phyloP scores from a whole-genome alignment of 179 eudicot species.

The Drosera spatulata region DNA sequence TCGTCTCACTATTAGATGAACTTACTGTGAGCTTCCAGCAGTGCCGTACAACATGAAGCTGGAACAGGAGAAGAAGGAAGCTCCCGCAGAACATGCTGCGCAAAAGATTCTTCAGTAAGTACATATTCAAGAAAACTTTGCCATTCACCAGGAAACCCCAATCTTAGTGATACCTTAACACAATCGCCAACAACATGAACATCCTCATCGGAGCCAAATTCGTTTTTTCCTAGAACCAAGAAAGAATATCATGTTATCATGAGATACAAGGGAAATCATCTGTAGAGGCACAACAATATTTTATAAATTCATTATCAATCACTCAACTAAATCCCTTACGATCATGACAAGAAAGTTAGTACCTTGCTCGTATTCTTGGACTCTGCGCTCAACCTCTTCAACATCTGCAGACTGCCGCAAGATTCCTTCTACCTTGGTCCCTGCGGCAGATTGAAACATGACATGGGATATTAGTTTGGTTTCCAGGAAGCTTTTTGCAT shows the following conservation, averaged over 20 bases:
- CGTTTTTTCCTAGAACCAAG: slow-evolving; percentile 63
- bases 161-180: slow-evolving; percentile 60
- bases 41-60: slow-evolving; percentile 93
- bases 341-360: neutral
- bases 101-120: slow-evolving; percentile 5
- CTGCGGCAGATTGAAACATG: slow-evolving; percentile 19
- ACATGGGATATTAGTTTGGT: no score
- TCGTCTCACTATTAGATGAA: slow-evolving; percentile 6
- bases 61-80: slow-evolving; percentile 99
- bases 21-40: slow-evolving; percentile 97
- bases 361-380: slow-evolving; percentile 98
- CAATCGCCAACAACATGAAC: slow-evolving; percentile 99
- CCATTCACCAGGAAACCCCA: neutral
- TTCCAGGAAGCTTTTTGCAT: no score
- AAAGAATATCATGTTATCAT: slow-evolving; percentile 2
- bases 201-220: slow-evolving; percentile 86
- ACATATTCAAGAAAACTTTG: slow-evolving; percentile 1
- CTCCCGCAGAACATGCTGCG: slow-evolving; percentile 98
- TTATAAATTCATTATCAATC: neutral
- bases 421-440: slow-evolving; percentile 85
- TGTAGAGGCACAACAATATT: neutral
- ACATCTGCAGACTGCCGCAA: slow-evolving; percentile 96
- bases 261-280: slow-evolving; percentile 3
- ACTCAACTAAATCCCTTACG: neutral
- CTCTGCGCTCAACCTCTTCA: slow-evolving; percentile 97